Percentiles rank a stretch among this genome's conserved stretches.
phyloP scores from a whole-genome alignment of 78 protist genomes.

The slime mould (Dictyostelium discoideum) region dicty_2.7 NC_007088.5:3154501-3155000 shows the following conservation, averaged over 20 bases:
- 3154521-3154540: neutral
- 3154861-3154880: constrained; percentile 88
- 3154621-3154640: constrained; percentile 62
- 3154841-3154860: constrained; percentile 90
- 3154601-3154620: constrained; percentile 28
- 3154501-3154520: neutral
- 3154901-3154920: constrained; percentile 99
- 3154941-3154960: constrained; percentile 89
- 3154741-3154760: constrained; percentile 16
- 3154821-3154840: constrained; percentile 91
- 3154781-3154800: constrained; percentile 98
- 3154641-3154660: constrained; percentile 19
- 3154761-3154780: constrained; percentile 87
- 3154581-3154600: constrained; percentile 30
- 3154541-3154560: neutral
- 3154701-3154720: constrained; percentile 49
- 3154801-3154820: constrained; percentile 96
- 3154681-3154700: constrained; percentile 66
- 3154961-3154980: constrained; percentile 13
- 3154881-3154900: constrained; percentile 85
- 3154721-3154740: constrained; percentile 48
- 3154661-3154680: constrained; percentile 67
- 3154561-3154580: neutral
- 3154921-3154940: constrained; percentile 99
- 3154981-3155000: constrained; percentile 15